Percentiles rank a stretch among this genome's conserved stretches.
These are phyloP conservation scores for Stagonosporopsis tanaceti DNA, from an alignment of 2,329 filamentous ascomycete species.

Conservation along the genomic window DNA sequence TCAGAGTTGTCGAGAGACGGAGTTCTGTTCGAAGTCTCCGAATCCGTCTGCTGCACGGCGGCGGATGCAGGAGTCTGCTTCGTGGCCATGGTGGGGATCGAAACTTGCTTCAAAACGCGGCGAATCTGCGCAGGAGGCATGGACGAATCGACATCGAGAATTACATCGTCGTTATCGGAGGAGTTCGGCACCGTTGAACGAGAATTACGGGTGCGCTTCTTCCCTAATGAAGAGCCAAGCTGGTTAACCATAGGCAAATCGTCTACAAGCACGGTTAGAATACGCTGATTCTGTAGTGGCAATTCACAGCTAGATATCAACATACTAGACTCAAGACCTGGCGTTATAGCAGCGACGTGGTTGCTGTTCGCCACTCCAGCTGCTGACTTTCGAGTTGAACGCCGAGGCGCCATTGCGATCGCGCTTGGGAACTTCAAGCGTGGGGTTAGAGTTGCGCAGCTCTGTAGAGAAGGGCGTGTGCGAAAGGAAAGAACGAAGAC, in stretches of 20 bases:
- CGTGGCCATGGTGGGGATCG: constrained; percentile 36
- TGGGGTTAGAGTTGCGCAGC: not conserved
- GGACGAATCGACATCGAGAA: constrained; percentile 20
- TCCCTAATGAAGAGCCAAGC: constrained; percentile 6
- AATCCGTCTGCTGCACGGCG: constrained; percentile 21
- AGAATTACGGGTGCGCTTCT: constrained; percentile 32
- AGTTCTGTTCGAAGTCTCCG: constrained; percentile 40
- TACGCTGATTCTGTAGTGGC: not conserved
- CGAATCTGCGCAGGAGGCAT: constrained; percentile 22
- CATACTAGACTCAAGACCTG: constrained; percentile 5
- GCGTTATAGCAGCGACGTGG: constrained; percentile 7
- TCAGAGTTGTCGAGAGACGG: constrained; percentile 53
- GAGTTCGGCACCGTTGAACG: constrained; percentile 43
- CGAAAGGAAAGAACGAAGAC: not conserved
- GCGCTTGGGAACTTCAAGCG: not conserved
- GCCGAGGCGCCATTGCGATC: constrained; percentile 34
- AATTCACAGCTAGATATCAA: not conserved
- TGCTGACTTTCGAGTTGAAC: constrained; percentile 36
- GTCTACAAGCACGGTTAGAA: constrained; percentile 6
- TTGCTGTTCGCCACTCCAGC: constrained; percentile 20
- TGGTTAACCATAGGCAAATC: constrained; percentile 8
- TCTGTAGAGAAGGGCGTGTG: not conserved
- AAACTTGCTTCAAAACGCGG: constrained; percentile 44
- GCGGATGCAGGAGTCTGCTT: constrained; percentile 15
- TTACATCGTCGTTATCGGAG: constrained; percentile 41